These are phyloP conservation scores for Claviceps paspali DNA, from an alignment of 2,329 filamentous ascomycete genomes.

Conservation along the genomic window DNA sequence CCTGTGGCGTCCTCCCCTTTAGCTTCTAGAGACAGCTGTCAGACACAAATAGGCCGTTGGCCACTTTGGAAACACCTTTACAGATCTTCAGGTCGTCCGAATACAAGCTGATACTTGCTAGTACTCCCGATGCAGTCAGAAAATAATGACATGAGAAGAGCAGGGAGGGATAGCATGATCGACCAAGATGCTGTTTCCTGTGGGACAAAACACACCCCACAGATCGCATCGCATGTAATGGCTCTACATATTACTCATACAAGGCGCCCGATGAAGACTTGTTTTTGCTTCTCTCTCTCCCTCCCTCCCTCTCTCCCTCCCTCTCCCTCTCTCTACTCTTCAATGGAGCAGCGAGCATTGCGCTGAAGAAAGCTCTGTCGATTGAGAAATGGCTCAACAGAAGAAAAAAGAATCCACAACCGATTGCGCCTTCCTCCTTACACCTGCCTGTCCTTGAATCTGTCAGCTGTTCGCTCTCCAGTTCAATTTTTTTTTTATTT, in stretches of 20 bases:
- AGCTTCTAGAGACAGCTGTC: not conserved
- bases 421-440: slow-evolving; percentile 1
- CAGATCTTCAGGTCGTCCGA: not conserved
- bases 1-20: not conserved
- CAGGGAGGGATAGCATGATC: not conserved
- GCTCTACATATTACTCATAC: too few species aligned
- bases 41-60: not conserved
- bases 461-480: slow-evolving; percentile 6
- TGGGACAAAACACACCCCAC: too few species aligned
- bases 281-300: too few species aligned
- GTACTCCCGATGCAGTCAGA: not conserved
- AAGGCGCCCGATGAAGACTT: too few species aligned
- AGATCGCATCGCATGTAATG: too few species aligned
- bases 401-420: not conserved
- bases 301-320: too few species aligned
- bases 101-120: not conserved
- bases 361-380: not conserved
- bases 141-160: not conserved
- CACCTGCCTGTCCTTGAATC: not conserved
- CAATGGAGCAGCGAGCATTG: not conserved
- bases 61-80: not conserved
- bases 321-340: too few species aligned
- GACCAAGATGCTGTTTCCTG: not conserved
- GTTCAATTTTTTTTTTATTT: slow-evolving; percentile 11
- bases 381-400: not conserved